Conservation (phyloP, 1,139 yeast species). For the Taiozyma onychis region DNA sequence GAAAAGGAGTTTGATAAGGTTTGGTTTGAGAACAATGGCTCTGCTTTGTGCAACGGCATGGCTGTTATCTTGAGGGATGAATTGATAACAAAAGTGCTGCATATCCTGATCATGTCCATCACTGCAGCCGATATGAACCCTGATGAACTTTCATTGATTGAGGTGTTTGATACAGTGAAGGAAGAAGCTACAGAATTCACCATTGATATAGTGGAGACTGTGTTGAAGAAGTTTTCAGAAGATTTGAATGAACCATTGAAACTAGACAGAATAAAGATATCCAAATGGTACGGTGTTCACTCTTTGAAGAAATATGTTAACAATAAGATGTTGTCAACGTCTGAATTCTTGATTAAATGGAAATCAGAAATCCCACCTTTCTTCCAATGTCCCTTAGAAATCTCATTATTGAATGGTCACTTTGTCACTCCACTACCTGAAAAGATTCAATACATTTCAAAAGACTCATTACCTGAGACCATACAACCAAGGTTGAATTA, state of each 20-base stretch:
- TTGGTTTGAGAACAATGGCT: constrained; percentile 58
- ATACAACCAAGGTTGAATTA: constrained; percentile 51
- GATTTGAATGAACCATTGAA: constrained; percentile 23
- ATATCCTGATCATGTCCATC: constrained; percentile 43
- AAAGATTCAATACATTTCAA: constrained; percentile 48
- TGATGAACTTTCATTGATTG: constrained; percentile 26
- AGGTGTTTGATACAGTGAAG: constrained; percentile 23
- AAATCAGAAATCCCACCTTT: constrained; percentile 61
- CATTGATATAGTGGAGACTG: constrained; percentile 37
- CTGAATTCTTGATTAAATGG: constrained; percentile 59
- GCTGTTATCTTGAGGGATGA: constrained; percentile 34
- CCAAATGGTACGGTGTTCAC: constrained; percentile 57
- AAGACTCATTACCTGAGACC: constrained; percentile 42
- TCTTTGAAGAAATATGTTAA: constrained; percentile 37
- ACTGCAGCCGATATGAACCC: constrained; percentile 38
- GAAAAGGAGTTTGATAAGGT: constrained; percentile 41
- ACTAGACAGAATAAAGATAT: constrained; percentile 37
- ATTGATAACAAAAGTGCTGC: constrained; percentile 33
- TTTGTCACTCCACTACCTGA: constrained; percentile 43
- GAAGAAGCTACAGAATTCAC: constrained; percentile 25
- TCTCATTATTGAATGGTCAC: constrained; percentile 47
- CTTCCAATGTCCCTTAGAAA: constrained; percentile 50
- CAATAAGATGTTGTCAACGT: constrained; percentile 26
- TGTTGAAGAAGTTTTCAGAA: constrained; percentile 41
- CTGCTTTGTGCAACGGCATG: constrained; percentile 36